Base-by-base conservation (phyloP, 345 rosid genomes). In the Punica granatum region DNA sequence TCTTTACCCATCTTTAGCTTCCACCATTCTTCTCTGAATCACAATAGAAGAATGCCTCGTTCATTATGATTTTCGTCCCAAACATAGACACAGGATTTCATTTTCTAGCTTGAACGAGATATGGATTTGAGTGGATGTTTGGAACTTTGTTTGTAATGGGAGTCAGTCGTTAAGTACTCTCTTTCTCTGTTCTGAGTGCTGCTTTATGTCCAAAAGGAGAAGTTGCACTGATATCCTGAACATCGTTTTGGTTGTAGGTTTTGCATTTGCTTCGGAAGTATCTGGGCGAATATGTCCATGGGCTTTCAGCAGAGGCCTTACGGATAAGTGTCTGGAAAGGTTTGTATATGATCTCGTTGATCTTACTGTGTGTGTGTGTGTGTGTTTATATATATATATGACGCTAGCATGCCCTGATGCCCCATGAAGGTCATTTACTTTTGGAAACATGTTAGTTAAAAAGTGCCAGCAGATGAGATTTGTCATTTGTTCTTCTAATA, bases 321-420 rank as follows among this genome's bases (percentile, higher is more conserved):
- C 76, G 92, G 72, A 94, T 94, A 79, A 91, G 99, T 77, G 98
- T 94, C 66, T 94, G 99, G 99, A 94, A 89, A 84, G 99, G 99
- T 94, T 73, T 23, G 77, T 60, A 44, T 66, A 69, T 21, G 31
- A 49, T 67, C 39, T 61, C 33, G 33, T 37, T 67, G 43, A 14
- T 32, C 11, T 49, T 18, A 13, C 9, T 16, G 26, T 26, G n/a
- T n/a, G n/a, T n/a, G n/a, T n/a, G n/a, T n/a, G n/a, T 37, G 41
- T 11, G 11, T 11, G 41, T 37, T 5, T 37, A 4, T 5, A 11
- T 37, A 37, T 37, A 21, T n/a, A 19, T 49, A 8, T 6, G 4
- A 49, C 19, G 25, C 25, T 28, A 30, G 11, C 15, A 56, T 26
- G 34, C 61, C 13, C 18, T 15, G 19, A 28, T 1, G 28, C 26